A percentile compares a stretch with the other conserved stretches of the same genome.
Evolutionary conservation across 2,329 filamentous ascomycete species (phyloP).

Genomic region (Aspergillus glaucus): DNA sequence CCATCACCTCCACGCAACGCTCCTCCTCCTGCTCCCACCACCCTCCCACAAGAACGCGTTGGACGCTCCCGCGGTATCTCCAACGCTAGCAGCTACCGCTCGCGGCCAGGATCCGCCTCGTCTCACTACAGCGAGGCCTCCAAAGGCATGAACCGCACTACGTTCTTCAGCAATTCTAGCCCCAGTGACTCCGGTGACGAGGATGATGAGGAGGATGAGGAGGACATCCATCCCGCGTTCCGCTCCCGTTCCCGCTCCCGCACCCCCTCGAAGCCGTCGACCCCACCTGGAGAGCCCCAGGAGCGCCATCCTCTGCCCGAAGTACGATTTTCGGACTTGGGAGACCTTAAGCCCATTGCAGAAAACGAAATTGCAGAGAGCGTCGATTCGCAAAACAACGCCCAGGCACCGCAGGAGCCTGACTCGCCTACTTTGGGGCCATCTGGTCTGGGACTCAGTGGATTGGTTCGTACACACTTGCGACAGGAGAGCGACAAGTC

Average conservation of each 20-base stretch:
- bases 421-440: slow-evolving; percentile 78
- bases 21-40: slow-evolving; percentile 5
- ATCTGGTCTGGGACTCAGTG: slow-evolving; percentile 60
- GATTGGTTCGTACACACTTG: slow-evolving; percentile 77
- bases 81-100: slow-evolving; percentile 33
- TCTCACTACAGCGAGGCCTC: slow-evolving; percentile 32
- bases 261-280: slow-evolving; percentile 26
- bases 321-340: slow-evolving; percentile 31
- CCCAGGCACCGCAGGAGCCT: slow-evolving; percentile 22
- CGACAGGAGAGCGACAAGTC: slow-evolving; percentile 75
- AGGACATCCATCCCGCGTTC: slow-evolving; percentile 28
- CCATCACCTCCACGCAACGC: slow-evolving; percentile 22
- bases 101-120: slow-evolving; percentile 31
- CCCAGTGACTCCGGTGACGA: slow-evolving; percentile 36
- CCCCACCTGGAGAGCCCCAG: slow-evolving; percentile 22
- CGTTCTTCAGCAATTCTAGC: slow-evolving; percentile 31
- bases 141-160: slow-evolving; percentile 18
- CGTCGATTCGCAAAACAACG: not conserved
- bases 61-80: slow-evolving; percentile 30
- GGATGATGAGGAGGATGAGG: slow-evolving; percentile 20
- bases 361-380: slow-evolving; percentile 23
- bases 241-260: slow-evolving; percentile 30
- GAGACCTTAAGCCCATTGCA: slow-evolving; percentile 36
- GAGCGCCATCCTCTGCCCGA: slow-evolving; percentile 24
- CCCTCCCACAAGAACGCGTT: slow-evolving; percentile 15